These are phyloP conservation scores for Aspergillus nidulans DNA, from an alignment of 495 filamentous ascomycete species.

Conservation along the genomic window DNA sequence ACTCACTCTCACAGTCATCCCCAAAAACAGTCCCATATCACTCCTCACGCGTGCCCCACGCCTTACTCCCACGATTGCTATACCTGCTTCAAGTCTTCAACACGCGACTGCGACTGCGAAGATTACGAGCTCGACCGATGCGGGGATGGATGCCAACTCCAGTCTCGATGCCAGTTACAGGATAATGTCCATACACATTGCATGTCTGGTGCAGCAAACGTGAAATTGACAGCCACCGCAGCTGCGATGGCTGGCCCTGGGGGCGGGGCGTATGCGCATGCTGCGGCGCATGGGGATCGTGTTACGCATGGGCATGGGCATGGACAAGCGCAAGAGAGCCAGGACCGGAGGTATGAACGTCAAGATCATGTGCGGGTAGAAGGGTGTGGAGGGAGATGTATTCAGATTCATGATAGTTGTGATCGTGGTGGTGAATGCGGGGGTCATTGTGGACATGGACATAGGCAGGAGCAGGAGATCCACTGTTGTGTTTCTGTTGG, in stretches of 20 bases:
- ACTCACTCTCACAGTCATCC: background rate
- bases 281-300: background rate
- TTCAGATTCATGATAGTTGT: background rate
- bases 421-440: background rate
- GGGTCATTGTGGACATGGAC: background rate
- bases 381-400: background rate
- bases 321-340: background rate
- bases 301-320: background rate
- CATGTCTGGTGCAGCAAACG: background rate
- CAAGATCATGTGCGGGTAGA: background rate
- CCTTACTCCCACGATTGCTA: background rate
- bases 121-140: background rate
- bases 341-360: no score
- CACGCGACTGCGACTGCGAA: background rate
- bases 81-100: background rate
- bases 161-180: background rate
- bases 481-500: constrained; percentile 10
- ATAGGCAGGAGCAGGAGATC: background rate
- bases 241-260: background rate
- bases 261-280: background rate
- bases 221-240: background rate
- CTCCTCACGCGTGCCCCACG: background rate
- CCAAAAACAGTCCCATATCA: background rate
- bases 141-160: background rate
- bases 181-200: background rate